Base-by-base conservation (phyloP, 2,329 filamentous ascomycete species). In the Coniochaeta ligniaria region DNA sequence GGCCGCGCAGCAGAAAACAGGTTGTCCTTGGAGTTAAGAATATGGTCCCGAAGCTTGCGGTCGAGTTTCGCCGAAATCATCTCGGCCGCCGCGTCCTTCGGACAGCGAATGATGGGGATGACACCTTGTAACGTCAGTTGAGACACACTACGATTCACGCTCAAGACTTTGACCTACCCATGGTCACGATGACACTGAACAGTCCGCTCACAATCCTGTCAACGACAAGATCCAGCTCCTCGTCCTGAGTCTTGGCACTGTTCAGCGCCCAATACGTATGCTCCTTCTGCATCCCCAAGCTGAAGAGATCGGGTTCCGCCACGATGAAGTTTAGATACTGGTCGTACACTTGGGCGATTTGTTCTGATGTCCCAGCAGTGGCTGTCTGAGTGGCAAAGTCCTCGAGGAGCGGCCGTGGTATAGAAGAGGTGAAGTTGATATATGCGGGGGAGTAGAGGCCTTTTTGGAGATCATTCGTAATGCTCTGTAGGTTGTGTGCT, bases 281-380 rank as follows among this genome's bases (percentile, higher is more conserved):
- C 63, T 88, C 90, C 66, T 95, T 95, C 65, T 92, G 89, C 84
- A 98, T 90, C 11, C 93, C 93, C 63, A 99, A 78, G 70, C 91
- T 96, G 76, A 99, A 99, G 5, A 99, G 80, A 72, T 98, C 94
- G 6, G 94, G 93, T 73, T 99, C 95, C 36, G 91, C 91, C 47
- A 98, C 94, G 64, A 98, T 90, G 70, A 98, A 99, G 75, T 99
- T 98, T 59, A 99, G 81, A 71, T 98, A 98, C 72, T 99, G 95
- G 72, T 99, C 95, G 68, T 88, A 99, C 7, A 99, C 85, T 70
- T 97, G 93, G 2, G 93, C 88, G 64, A 99, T 93, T 68, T 90
- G 87, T 67, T 98, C 94, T 6, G 94, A 87, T 0, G 92, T 96
- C 28, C 88, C 91, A 14, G 92, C 87, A 33, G 89, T 79, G 6